phyloP scores from a whole-genome alignment of 768 basidiomycete genomes.

The Trametes cingulata region DNA sequence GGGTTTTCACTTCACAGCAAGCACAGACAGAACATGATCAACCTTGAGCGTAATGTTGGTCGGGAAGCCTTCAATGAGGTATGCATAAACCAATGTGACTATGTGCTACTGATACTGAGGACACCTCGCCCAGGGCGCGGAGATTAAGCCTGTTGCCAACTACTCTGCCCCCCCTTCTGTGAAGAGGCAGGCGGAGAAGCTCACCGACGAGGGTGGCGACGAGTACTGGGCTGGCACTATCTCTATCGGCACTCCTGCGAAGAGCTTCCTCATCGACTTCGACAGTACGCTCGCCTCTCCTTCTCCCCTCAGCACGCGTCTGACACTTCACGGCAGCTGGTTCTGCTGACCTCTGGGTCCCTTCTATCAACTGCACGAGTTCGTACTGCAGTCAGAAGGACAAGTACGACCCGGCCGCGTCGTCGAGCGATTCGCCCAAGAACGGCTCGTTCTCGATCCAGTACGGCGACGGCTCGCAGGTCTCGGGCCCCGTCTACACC shows the following conservation, averaged over 20 bases:
- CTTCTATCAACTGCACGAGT: conserved; percentile 19
- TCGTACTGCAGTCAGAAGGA: conserved; percentile 14
- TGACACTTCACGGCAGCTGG: conserved; percentile 5
- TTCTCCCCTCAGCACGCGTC: background rate
- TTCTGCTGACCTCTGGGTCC: conserved; percentile 26
- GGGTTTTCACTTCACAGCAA: conserved; percentile 5
- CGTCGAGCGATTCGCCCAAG: conserved; percentile 27
- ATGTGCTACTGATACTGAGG: background rate
- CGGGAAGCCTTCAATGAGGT: conserved; percentile 10
- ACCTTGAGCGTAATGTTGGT: conserved; percentile 17
- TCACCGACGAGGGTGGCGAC: conserved; percentile 25
- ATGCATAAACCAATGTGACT: background rate
- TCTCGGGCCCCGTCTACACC: conserved; percentile 35
- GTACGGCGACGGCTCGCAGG: conserved; percentile 41
- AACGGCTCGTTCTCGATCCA: conserved; percentile 32
- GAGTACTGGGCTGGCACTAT: conserved; percentile 45
- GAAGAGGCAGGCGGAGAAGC: conserved; percentile 21
- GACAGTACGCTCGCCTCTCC: conserved; percentile 17
- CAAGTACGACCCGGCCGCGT: conserved; percentile 33
- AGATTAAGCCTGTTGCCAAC: conserved; percentile 15
- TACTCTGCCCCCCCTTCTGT: background rate
- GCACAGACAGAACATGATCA: conserved; percentile 22
- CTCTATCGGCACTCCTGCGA: conserved; percentile 48
- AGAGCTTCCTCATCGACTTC: conserved; percentile 26
- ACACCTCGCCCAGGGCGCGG: conserved; percentile 14